Evolutionary conservation across 2,329 filamentous ascomycete genomes (phyloP), one percentile per base, ranked within the genome.

Genomic region (Dothidotthia symphoricarpi): DNA sequence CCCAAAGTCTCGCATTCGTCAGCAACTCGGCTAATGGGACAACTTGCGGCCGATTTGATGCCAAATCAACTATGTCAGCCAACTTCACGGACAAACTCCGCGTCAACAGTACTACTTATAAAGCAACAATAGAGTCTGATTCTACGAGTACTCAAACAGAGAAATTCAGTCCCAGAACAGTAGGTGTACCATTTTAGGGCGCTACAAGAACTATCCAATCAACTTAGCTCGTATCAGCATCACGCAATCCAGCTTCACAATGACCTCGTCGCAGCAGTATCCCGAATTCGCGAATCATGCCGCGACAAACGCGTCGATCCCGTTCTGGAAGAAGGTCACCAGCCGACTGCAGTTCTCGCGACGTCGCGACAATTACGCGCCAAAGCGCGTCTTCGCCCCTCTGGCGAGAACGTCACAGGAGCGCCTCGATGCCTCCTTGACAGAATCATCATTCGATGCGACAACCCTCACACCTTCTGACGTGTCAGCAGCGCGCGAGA

Each of bases 351-450:
- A 36, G 19, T 41, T 34, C 22, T 36, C 39, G 16, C 37, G 38
- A 25, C 41, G 34, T 19, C 22, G 39, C 39, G 36, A 28, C 9
- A 32, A 32, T 25, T 38, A 28, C 12, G 19, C 19, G 19, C 22
- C 31, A 4, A 43, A 41, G 26, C 48, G 43, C 24, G 32, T 45
- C 28, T 56, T 56, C 30, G 37, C 49, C 24, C 41, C 40, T 8
- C 29, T 61, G 10, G 46, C 56, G 7, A 43, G 41, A 25, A 50
- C 56, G 4, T 55, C 57, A 3, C 52, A 54, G 22, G 56, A 52
- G 15, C 62, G 62, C 25, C 61, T 63, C 31, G 50, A 60, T 44
- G 55, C 57, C 43, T 63, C 61, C n/a, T 31, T 63, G 39, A 49
- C 31, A 19, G 63, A 67, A 34, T 25, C 34, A 26, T 47, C 59